These are phyloP conservation scores for Boletus reticulatus DNA, from an alignment of 768 basidiomycete species.

Conservation along the genomic window DNA sequence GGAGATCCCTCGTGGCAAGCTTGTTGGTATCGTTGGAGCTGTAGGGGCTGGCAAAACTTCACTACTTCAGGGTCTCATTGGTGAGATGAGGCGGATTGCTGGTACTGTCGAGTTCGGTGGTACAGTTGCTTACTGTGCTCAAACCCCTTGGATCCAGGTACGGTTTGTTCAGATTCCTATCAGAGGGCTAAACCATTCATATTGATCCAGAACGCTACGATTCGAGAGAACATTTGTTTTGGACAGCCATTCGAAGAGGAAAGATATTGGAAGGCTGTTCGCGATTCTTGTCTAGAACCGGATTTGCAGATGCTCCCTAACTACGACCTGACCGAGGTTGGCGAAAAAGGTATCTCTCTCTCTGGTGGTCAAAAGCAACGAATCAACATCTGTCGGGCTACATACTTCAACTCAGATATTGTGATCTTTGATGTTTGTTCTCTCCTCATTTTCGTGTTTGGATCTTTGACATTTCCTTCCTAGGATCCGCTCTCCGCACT, in stretches of 20 bases:
- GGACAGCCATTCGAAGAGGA: conserved; percentile 80
- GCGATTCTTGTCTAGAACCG: conserved; percentile 73
- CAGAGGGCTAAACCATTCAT: not conserved
- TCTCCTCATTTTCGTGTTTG: not conserved
- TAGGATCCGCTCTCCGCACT: conserved; percentile 87
- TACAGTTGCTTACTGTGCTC: conserved; percentile 77
- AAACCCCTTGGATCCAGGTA: conserved; percentile 89
- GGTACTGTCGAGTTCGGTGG: conserved; percentile 75
- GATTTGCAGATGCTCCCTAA: conserved; percentile 76
- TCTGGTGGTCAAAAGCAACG: conserved; percentile 83
- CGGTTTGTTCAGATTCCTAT: not conserved
- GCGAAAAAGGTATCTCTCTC: conserved; percentile 84
- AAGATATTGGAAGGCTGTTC: conserved; percentile 78
- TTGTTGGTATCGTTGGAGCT: conserved; percentile 83
- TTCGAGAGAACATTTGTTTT: conserved; percentile 88
- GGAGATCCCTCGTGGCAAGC: conserved; percentile 67
- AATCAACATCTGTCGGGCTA: conserved; percentile 80
- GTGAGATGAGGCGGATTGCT: conserved; percentile 74
- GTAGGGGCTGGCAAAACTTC: conserved; percentile 58
- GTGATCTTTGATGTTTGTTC: conserved; percentile 70
- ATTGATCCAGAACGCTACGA: conserved; percentile 62
- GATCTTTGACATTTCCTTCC: not conserved
- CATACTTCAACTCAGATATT: conserved; percentile 85
- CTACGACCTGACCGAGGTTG: conserved; percentile 83
- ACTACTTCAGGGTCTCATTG: conserved; percentile 70